Percentiles rank a stretch among this genome's conserved stretches.
Conservation (phyloP, 352 stramenopile species). For the Chrysophaeum taylorii region DNA sequence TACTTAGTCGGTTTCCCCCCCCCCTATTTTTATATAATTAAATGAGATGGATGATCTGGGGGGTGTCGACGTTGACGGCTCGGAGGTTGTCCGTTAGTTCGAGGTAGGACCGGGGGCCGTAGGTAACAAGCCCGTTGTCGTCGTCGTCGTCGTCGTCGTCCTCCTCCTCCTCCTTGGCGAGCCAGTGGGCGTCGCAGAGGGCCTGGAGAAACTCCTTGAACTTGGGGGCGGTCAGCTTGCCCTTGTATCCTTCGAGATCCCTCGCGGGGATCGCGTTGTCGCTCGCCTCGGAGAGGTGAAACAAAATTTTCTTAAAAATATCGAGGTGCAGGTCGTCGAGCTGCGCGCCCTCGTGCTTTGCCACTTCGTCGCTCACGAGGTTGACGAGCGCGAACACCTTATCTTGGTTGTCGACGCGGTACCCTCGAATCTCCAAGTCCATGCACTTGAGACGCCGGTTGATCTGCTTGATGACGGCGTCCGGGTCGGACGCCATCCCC, state of each 20-base stretch:
- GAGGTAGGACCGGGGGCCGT: neutral
- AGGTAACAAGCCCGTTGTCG: neutral
- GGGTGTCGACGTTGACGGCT: neutral
- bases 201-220: neutral
- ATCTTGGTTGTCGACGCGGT: neutral
- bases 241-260: neutral
- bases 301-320: neutral
- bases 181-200: neutral
- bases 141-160: too few relatives aligned
- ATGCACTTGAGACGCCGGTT: neutral
- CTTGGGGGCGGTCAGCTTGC: neutral
- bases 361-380: slow-evolving; percentile 5
- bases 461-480: neutral
- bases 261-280: neutral
- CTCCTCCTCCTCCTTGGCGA: neutral
- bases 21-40: too few relatives aligned
- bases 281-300: neutral
- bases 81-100: neutral
- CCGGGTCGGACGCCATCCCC: neutral
- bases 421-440: neutral
- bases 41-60: neutral
- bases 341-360: neutral
- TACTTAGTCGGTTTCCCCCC: too few relatives aligned
- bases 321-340: neutral
- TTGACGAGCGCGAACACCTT: neutral